Percentiles rank a stretch among this genome's conserved stretches.
Conservation (phyloP, 2,329 filamentous ascomycete genomes). For the Ilyonectria sp. region DNA sequence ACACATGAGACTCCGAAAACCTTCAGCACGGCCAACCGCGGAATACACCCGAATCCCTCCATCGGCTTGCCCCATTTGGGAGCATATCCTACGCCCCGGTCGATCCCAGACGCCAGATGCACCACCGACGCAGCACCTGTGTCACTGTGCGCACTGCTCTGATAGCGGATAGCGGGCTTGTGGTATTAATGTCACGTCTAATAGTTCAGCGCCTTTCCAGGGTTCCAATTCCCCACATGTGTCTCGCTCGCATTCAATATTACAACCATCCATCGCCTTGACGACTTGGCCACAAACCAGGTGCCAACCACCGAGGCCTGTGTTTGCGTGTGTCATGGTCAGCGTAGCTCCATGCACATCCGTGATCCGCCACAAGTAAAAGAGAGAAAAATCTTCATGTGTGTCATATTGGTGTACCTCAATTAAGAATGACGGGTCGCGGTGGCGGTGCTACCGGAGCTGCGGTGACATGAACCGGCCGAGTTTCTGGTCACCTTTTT, state of each 20-base stretch:
- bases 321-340: constrained; percentile 12
- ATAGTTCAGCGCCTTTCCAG: constrained; percentile 8
- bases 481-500: constrained; percentile 38
- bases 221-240: constrained; percentile 17
- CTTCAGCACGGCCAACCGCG: constrained; percentile 29
- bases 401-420: constrained; percentile 22
- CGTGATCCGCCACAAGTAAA: constrained; percentile 2
- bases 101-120: constrained; percentile 27
- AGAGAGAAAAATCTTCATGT: constrained; percentile 29
- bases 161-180: constrained; percentile 3
- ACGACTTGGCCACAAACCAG: constrained; percentile 15
- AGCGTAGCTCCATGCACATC: background rate
- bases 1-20: constrained; percentile 25
- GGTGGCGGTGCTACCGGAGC: constrained; percentile 34
- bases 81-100: constrained; percentile 23
- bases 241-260: constrained; percentile 16
- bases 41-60: constrained; percentile 26
- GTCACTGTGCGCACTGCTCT: background rate
- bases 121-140: constrained; percentile 8
- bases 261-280: constrained; percentile 19
- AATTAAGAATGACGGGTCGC: constrained; percentile 20
- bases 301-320: constrained; percentile 17
- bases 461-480: constrained; percentile 31
- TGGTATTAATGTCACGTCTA: constrained; percentile 4
- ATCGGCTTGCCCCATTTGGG: constrained; percentile 39